Percentiles rank a stretch among this genome's conserved stretches.
phyloP scores from a whole-genome alignment of 805 yeast genomes.

The Candida morakotiae region DNA sequence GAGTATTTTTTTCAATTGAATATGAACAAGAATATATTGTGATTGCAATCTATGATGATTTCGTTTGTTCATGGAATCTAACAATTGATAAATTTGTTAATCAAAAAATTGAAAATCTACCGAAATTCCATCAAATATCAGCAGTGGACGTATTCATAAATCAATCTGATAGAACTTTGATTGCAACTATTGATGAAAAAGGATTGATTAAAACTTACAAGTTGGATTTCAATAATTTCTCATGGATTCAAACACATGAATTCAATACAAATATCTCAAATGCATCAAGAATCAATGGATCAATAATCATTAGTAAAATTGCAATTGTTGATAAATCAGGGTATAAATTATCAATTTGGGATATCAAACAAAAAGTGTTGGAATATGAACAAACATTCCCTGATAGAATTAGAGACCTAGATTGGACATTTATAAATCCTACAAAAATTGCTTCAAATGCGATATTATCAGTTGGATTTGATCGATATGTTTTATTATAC shows the following conservation, averaged over 20 bases:
- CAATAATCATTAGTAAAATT: conserved; percentile 63
- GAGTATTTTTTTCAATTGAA: conserved; percentile 19
- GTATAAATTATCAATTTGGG: conserved; percentile 70
- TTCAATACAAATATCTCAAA: conserved; percentile 54
- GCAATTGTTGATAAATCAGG: conserved; percentile 64
- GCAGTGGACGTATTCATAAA: conserved; percentile 36
- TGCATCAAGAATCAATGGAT: conserved; percentile 60
- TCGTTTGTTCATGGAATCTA: conserved; percentile 41
- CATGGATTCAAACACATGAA: conserved; percentile 50
- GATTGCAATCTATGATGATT: conserved; percentile 45
- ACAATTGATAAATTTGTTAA: conserved; percentile 15
- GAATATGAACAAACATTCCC: conserved; percentile 53
- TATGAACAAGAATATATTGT: conserved; percentile 29
- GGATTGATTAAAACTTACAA: conserved; percentile 21
- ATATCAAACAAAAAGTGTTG: conserved; percentile 58
- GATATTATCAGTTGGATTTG: conserved; percentile 77
- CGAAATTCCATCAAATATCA: conserved; percentile 43
- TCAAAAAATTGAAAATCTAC: conserved; percentile 35
- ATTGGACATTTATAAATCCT: conserved; percentile 69
- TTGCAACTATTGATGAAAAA: conserved; percentile 53
- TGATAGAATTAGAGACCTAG: conserved; percentile 59
- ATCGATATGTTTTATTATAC: conserved; percentile 57
- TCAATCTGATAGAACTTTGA: conserved; percentile 25
- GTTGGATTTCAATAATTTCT: conserved; percentile 26
- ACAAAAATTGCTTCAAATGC: conserved; percentile 34